These are phyloP conservation scores for Salvia sclarea DNA, from an alignment of 305 asterid genomes.

Conservation along the genomic window DNA sequence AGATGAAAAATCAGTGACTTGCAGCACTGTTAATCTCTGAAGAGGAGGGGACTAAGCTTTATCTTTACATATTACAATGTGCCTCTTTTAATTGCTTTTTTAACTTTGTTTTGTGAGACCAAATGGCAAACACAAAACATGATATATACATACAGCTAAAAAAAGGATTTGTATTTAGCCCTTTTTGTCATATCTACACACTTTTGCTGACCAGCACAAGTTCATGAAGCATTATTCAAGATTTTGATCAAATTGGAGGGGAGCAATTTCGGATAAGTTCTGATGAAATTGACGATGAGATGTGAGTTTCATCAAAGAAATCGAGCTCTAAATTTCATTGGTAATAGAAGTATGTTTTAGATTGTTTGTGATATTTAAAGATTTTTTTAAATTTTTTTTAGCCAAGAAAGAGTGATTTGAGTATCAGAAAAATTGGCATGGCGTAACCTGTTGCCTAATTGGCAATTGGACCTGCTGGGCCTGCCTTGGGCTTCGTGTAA, in stretches of 20 bases:
- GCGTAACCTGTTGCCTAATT: conserved; percentile 36
- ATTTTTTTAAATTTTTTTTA: too few species aligned
- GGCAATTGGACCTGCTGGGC: conserved; percentile 39
- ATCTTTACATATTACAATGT: conserved; percentile 43
- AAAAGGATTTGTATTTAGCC: conserved; percentile 34
- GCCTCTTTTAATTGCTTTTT: conserved; percentile 50
- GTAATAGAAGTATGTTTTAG: background rate
- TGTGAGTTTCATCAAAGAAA: background rate
- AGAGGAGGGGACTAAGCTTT: conserved; percentile 49
- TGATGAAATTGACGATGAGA: background rate
- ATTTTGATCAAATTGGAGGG: background rate
- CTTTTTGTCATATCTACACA: conserved; percentile 38
- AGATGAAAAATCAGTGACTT: conserved; percentile 11
- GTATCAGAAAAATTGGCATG: conserved; percentile 40
- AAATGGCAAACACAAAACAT: conserved; percentile 44
- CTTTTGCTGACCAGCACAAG: conserved; percentile 50
- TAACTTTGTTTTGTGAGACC: conserved; percentile 53
- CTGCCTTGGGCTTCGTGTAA: conserved; percentile 46
- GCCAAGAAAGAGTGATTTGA: background rate
- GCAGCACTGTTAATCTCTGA: conserved; percentile 32
- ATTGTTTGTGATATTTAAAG: background rate
- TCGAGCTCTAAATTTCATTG: background rate
- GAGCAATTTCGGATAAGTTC: background rate
- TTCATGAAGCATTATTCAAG: background rate
- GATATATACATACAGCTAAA: conserved; percentile 30